phyloP scores from a whole-genome alignment of 2,329 filamentous ascomycete genomes.

The Pyricularia sp. region DNA sequence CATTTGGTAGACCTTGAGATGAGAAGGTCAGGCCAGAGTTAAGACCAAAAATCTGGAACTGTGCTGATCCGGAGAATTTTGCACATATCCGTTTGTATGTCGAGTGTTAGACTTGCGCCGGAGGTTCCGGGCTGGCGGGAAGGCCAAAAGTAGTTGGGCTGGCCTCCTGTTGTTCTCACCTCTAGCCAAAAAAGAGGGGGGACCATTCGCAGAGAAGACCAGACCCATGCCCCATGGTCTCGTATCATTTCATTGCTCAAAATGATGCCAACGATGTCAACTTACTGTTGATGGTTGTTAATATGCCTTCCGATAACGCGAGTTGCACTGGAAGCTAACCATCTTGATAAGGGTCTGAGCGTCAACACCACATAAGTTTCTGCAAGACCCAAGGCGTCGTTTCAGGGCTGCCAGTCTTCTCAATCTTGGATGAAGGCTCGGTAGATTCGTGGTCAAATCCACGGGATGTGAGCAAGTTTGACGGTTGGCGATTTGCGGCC shows the following conservation, averaged over 20 bases:
- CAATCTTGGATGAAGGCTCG: background rate
- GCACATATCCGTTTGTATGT: background rate
- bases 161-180: background rate
- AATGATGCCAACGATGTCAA: background rate
- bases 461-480: background rate
- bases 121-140: no score
- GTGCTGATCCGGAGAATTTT: background rate
- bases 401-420: background rate
- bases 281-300: background rate
- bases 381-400: background rate
- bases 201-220: background rate
- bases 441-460: background rate
- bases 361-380: background rate
- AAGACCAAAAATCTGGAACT: background rate
- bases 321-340: background rate
- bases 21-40: background rate
- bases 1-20: background rate
- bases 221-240: background rate
- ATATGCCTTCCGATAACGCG: background rate
- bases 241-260: background rate
- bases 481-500: background rate
- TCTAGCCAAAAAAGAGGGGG: no score
- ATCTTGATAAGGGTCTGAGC: background rate
- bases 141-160: no score
- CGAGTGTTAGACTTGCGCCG: background rate